phyloP scores from a whole-genome alignment of 495 filamentous ascomycete genomes.

The Letharia lupina region DNA sequence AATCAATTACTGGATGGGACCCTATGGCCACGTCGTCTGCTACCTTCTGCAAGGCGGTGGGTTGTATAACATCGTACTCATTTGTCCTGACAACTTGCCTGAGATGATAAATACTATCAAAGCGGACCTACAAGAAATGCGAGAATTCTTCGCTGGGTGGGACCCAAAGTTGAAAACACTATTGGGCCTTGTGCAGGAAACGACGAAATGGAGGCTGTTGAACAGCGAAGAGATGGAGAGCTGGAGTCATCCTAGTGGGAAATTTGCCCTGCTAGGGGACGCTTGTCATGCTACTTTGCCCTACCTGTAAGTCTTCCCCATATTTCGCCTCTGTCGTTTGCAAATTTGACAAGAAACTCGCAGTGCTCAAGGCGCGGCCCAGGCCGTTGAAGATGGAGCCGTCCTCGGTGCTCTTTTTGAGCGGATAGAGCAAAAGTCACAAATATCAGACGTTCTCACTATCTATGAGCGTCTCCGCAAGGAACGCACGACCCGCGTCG shows the following conservation, averaged over 20 bases:
- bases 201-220: conserved; percentile 45
- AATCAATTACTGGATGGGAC: conserved; percentile 38
- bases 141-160: conserved; percentile 50
- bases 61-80: conserved; percentile 52
- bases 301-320: conserved; percentile 33
- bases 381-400: conserved; percentile 48
- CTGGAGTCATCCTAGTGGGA: conserved; percentile 43
- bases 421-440: conserved; percentile 31
- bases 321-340: not conserved
- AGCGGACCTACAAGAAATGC: conserved; percentile 60
- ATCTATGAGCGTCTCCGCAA: conserved; percentile 44
- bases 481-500: conserved; percentile 42
- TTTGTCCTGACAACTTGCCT: conserved; percentile 62
- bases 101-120: conserved; percentile 43
- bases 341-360: not conserved
- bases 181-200: conserved; percentile 42
- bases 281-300: conserved; percentile 62
- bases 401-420: conserved; percentile 43
- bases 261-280: conserved; percentile 57
- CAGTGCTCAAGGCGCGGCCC: conserved; percentile 44
- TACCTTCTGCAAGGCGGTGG: conserved; percentile 46
- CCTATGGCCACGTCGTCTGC: conserved; percentile 46
- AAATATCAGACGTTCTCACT: conserved; percentile 37
- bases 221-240: conserved; percentile 32
- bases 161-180: conserved; percentile 42